These are phyloP conservation scores for Boechera stricta DNA, from an alignment of 345 rosid species.

Conservation along the genomic window DNA sequence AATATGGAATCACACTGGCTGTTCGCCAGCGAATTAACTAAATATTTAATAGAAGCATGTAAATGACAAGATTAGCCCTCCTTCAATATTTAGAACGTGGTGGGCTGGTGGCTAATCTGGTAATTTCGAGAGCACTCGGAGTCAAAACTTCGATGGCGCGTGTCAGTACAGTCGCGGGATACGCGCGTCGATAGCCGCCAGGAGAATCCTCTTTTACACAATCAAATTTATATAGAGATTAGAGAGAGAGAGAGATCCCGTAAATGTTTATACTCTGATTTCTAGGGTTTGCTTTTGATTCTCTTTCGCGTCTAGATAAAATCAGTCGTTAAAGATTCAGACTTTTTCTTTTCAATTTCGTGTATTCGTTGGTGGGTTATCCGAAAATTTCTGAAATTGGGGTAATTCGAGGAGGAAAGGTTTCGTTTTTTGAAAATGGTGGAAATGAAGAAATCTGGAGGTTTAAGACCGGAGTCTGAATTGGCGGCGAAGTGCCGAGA, in stretches of 20 bases:
- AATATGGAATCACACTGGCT: slow-evolving; percentile 36
- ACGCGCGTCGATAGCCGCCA: slow-evolving; percentile 50
- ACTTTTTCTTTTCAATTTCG: neutral
- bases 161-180: slow-evolving; percentile 3
- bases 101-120: slow-evolving; percentile 15
- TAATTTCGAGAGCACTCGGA: neutral
- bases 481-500: slow-evolving; percentile 51
- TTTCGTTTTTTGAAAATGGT: slow-evolving; percentile 56
- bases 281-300: slow-evolving; percentile 45
- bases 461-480: slow-evolving; percentile 54
- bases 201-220: slow-evolving; percentile 41
- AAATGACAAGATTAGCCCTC: slow-evolving; percentile 7
- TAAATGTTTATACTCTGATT: slow-evolving; percentile 31
- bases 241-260: slow-evolving; percentile 32
- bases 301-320: slow-evolving; percentile 30
- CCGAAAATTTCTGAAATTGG: neutral
- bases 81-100: neutral
- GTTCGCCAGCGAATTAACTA: slow-evolving; percentile 43
- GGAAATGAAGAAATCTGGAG: slow-evolving; percentile 78
- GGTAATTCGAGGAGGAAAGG: slow-evolving; percentile 8
- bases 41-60: neutral
- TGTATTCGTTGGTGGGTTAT: slow-evolving; percentile 15
- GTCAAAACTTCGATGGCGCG: slow-evolving; percentile 37
- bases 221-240: neutral
- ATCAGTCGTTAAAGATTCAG: neutral